Evolutionary conservation across 2,329 filamentous ascomycete genomes (phyloP).

Genomic region (Diaporthe citrichinensis): DNA sequence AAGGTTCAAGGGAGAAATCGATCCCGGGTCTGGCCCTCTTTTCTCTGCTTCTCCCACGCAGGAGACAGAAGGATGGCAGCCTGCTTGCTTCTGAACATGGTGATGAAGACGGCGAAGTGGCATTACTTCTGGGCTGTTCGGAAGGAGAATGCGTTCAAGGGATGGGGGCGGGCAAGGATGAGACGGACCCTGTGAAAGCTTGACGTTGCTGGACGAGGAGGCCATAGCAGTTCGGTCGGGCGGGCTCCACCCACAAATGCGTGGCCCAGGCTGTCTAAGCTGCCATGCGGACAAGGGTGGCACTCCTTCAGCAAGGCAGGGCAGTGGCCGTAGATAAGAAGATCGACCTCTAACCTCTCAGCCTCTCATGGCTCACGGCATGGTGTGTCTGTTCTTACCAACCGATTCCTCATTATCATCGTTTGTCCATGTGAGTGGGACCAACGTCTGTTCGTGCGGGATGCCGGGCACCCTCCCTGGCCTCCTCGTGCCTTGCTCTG

Average conservation of each 20-base stretch:
- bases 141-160: neutral
- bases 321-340: conserved; percentile 28
- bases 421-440: conserved; percentile 21
- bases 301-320: conserved; percentile 15
- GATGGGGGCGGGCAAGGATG: neutral
- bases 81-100: conserved; percentile 7
- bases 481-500: neutral
- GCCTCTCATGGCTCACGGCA: neutral
- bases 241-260: neutral
- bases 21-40: neutral
- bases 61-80: neutral
- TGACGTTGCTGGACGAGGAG: conserved; percentile 25
- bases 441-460: conserved; percentile 6
- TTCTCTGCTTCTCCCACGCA: conserved; percentile 9
- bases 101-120: conserved; percentile 8
- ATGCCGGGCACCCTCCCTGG: neutral
- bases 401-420: conserved; percentile 27
- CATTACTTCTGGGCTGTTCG: neutral
- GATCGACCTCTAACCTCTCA: conserved; percentile 1
- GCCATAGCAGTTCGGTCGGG: conserved; percentile 15
- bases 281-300: conserved; percentile 28
- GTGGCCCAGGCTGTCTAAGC: neutral
- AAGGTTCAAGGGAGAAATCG: neutral
- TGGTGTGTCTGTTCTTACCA: neutral
- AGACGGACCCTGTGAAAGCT: conserved; percentile 20